These are phyloP conservation scores for Russula lepida DNA, from an alignment of 768 basidiomycete genomes.

Conservation along the genomic window DNA sequence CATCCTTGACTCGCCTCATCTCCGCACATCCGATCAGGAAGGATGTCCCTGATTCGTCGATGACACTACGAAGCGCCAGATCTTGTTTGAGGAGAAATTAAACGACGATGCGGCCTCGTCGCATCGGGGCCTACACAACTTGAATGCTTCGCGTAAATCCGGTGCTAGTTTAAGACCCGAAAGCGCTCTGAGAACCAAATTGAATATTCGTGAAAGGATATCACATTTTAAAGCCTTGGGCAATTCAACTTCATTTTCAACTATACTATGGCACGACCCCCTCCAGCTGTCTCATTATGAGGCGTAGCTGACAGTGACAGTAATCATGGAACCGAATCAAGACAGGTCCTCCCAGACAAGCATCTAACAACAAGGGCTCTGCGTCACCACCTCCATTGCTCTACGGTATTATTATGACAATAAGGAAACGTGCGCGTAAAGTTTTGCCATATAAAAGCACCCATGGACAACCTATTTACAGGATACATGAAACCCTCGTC, in stretches of 20 bases:
- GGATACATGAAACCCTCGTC: slow-evolving; percentile 58
- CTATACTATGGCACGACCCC: slow-evolving; percentile 22
- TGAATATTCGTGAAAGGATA: slow-evolving; percentile 27
- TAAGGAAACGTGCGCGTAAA: slow-evolving; percentile 43
- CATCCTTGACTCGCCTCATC: background rate
- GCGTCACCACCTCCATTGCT: slow-evolving; percentile 35
- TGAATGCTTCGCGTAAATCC: background rate
- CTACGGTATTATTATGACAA: slow-evolving; percentile 47
- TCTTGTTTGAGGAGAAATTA: slow-evolving; percentile 31
- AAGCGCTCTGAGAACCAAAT: slow-evolving; percentile 29
- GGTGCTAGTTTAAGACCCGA: slow-evolving; percentile 31
- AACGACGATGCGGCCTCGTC: background rate
- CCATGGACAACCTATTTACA: slow-evolving; percentile 22
- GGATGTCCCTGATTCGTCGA: slow-evolving; percentile 31
- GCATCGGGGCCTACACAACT: too few relatives aligned
- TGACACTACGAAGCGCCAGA: slow-evolving; percentile 28
- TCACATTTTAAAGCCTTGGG: background rate
- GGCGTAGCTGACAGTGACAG: slow-evolving; percentile 23
- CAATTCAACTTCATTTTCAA: slow-evolving; percentile 26
- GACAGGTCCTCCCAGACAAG: slow-evolving; percentile 24
- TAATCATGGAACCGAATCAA: slow-evolving; percentile 26
- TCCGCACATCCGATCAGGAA: background rate
- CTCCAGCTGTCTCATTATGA: background rate
- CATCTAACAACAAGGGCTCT: slow-evolving; percentile 36
- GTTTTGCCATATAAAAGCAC: background rate